These are phyloP conservation scores for Malus hybrid DNA, from an alignment of 331 rosid species.

Conservation along the genomic window DNA sequence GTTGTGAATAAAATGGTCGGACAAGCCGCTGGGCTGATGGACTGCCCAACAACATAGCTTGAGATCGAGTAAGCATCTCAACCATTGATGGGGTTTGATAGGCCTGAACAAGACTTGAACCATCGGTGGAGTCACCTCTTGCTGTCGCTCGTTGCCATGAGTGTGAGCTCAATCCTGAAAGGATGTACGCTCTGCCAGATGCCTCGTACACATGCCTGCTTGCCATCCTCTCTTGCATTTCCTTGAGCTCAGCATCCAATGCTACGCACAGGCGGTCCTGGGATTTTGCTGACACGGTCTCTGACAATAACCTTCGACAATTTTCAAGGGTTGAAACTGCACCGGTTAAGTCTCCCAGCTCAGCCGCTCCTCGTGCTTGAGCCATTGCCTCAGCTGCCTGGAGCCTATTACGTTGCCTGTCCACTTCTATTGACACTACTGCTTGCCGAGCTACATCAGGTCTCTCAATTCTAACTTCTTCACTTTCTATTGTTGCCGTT, in stretches of 20 bases:
- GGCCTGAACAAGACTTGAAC: conserved; percentile 77
- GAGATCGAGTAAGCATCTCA: conserved; percentile 96
- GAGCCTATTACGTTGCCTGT: conserved; percentile 83
- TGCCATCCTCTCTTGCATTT: conserved; percentile 93
- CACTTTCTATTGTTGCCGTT: conserved; percentile 43
- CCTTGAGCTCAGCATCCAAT: conserved; percentile 94
- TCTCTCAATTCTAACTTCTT: conserved; percentile 67
- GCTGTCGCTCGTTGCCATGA: conserved; percentile 99
- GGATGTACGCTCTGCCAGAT: conserved; percentile 94
- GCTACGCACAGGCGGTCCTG: conserved; percentile 73
- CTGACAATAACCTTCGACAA: conserved; percentile 52
- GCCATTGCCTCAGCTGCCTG: conserved; percentile 93
- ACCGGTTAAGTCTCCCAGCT: conserved; percentile 57
- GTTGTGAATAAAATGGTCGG: conserved; percentile 70
- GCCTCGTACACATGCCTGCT: conserved; percentile 95
- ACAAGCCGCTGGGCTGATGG: conserved; percentile 79
- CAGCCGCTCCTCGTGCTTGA: conserved; percentile 72
- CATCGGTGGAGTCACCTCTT: conserved; percentile 85
- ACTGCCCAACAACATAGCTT: conserved; percentile 68
- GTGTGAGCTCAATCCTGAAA: conserved; percentile 95
- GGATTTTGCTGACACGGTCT: conserved; percentile 58
- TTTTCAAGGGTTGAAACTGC: conserved; percentile 70
- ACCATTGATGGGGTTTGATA: conserved; percentile 95
- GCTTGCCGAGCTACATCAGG: conserved; percentile 39
- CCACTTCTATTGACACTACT: conserved; percentile 72